Percentiles rank a stretch among this genome's conserved stretches.
Conservation (phyloP, 495 filamentous ascomycete genomes). For the Filosporella fistucella region DNA sequence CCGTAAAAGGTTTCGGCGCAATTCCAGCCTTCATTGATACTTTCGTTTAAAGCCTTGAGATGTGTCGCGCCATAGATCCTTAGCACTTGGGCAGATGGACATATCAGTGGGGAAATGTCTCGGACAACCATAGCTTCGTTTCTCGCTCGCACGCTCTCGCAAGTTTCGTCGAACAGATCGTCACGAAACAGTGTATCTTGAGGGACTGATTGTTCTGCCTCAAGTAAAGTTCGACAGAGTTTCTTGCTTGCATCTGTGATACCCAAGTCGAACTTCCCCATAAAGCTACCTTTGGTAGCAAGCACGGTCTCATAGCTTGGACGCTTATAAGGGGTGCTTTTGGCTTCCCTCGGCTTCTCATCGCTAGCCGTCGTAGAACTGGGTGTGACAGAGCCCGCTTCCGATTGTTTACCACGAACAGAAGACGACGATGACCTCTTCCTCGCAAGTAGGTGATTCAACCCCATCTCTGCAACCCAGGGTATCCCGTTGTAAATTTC, state of each 20-base stretch:
- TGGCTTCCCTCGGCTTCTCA: slow-evolving; percentile 30
- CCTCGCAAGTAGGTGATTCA: slow-evolving; percentile 9
- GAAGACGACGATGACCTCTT: slow-evolving; percentile 24
- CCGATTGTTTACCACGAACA: slow-evolving; percentile 31
- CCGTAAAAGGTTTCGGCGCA: neutral
- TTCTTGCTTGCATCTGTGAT: slow-evolving; percentile 26
- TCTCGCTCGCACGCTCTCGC: slow-evolving; percentile 24
- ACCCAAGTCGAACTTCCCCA: slow-evolving; percentile 27
- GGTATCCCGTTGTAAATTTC: slow-evolving; percentile 8
- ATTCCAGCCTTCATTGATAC: neutral
- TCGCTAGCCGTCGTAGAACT: slow-evolving; percentile 34
- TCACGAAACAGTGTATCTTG: slow-evolving; percentile 32
- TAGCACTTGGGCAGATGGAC: slow-evolving; percentile 32
- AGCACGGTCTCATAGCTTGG: slow-evolving; percentile 30
- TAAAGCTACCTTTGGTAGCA: slow-evolving; percentile 34
- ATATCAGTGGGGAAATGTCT: slow-evolving; percentile 35
- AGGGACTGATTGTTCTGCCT: slow-evolving; percentile 26
- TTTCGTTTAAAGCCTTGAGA: slow-evolving; percentile 28
- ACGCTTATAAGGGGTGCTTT: slow-evolving; percentile 35
- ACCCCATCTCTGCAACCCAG: slow-evolving; percentile 4
- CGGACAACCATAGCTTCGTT: slow-evolving; percentile 35
- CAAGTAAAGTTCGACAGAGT: slow-evolving; percentile 28
- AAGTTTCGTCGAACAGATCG: slow-evolving; percentile 29
- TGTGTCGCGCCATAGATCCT: slow-evolving; percentile 23
- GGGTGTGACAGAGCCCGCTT: slow-evolving; percentile 21